Conservation (phyloP, 169 alveolate species). For the Cystoisospora suis region DNA sequence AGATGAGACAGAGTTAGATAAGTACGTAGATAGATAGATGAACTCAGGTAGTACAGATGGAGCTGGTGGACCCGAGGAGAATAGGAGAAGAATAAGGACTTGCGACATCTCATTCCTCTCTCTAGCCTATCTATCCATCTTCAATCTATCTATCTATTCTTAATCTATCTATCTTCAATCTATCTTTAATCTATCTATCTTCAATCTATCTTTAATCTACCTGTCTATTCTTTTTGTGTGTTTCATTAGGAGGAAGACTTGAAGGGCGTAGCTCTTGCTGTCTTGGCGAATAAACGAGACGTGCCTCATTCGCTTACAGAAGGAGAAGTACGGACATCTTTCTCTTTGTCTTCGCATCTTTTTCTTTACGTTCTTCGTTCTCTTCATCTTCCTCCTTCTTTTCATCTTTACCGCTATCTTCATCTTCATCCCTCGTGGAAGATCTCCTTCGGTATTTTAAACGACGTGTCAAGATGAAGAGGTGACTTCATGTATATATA, state of each 20-base stretch:
- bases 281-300: conserved; percentile 96
- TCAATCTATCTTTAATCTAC: no score
- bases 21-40: no score
- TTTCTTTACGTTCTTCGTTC: not conserved
- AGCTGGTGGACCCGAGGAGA: no score
- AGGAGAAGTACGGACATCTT: conserved; percentile 70
- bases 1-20: no score
- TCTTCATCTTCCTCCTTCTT: not conserved
- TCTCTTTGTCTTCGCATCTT: not conserved
- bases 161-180: no score
- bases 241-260: conserved; percentile 89
- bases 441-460: not conserved
- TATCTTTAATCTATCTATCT: no score
- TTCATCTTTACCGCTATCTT: no score
- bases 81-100: no score
- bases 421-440: not conserved
- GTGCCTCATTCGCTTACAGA: conserved; percentile 90
- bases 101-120: no score
- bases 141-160: no score
- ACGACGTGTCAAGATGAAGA: not conserved
- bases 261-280: conserved; percentile 91
- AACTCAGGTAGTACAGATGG: no score
- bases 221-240: not conserved
- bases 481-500: not conserved
- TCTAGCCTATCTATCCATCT: no score